These are phyloP conservation scores for Liquidambar formosana DNA, from an alignment of 164 flowering plant species.

Conservation along the genomic window DNA sequence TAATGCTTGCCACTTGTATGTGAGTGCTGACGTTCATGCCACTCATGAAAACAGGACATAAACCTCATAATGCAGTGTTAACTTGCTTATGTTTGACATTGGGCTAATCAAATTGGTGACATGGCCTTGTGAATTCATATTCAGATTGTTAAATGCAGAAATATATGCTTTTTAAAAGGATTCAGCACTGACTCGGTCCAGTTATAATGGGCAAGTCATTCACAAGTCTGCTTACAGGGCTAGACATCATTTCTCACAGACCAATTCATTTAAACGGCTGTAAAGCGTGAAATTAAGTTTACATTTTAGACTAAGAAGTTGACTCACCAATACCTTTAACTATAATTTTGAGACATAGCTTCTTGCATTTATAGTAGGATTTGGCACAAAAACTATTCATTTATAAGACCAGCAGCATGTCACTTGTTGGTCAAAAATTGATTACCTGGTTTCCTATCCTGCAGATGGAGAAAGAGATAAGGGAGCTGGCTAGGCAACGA, in stretches of 20 bases:
- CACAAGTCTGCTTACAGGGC: no score
- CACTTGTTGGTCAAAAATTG: conserved; percentile 11
- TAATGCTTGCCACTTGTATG: no score
- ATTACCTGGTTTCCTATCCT: conserved; percentile 13
- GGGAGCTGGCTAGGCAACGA: conserved; percentile 68
- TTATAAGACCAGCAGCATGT: no score
- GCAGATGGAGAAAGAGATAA: conserved; percentile 89
- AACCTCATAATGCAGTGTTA: not conserved
- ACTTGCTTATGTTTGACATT: not conserved
- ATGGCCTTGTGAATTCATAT: not conserved
- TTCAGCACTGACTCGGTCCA: not conserved
- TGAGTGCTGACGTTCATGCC: not conserved
- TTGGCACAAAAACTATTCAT: not conserved
- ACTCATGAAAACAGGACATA: not conserved
- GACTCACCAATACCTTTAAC: no score
- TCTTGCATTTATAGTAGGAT: not conserved
- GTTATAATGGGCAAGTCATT: not conserved
- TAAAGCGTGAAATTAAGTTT: no score
- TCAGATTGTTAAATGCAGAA: not conserved
- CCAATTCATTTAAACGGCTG: no score
- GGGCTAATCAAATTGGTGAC: not conserved
- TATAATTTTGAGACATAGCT: not conserved
- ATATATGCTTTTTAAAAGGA: not conserved
- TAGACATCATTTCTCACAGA: no score
- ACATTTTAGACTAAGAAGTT: no score